These are phyloP conservation scores for Aschersonia sp. DNA, from an alignment of 2,329 filamentous ascomycete genomes.

Conservation along the genomic window DNA sequence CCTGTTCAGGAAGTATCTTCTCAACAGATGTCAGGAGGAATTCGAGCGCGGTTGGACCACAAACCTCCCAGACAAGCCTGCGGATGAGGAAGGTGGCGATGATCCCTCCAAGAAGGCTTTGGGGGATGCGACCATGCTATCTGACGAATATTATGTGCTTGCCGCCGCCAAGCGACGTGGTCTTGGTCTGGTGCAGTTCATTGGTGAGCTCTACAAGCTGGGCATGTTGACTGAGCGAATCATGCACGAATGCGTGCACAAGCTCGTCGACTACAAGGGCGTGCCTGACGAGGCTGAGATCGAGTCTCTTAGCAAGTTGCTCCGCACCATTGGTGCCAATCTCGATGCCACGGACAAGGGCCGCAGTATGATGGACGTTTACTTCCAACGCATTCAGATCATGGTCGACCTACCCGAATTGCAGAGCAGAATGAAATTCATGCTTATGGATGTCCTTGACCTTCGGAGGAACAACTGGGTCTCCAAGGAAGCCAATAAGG, in stretches of 20 bases:
- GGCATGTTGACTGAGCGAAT: conserved; percentile 97
- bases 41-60: conserved; percentile 96
- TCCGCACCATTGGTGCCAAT: conserved; percentile 80
- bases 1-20: conserved; percentile 94
- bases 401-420: conserved; percentile 72
- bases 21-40: conserved; percentile 97
- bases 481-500: conserved; percentile 83
- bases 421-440: conserved; percentile 81
- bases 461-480: conserved; percentile 64
- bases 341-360: conserved; percentile 77
- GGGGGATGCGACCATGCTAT: conserved; percentile 68
- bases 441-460: conserved; percentile 91
- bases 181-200: conserved; percentile 96
- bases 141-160: conserved; percentile 90
- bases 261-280: conserved; percentile 88
- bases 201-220: conserved; percentile 97
- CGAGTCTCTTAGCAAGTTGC: conserved; percentile 84
- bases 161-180: conserved; percentile 92
- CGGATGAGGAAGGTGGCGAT: conserved; percentile 55
- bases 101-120: conserved; percentile 30
- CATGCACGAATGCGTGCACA: conserved; percentile 98
- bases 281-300: conserved; percentile 91
- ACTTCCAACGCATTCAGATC: conserved; percentile 76
- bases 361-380: conserved; percentile 74
- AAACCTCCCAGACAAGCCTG: conserved; percentile 57